Conservation (phyloP, 768 basidiomycete species). For the Termitomyces sp. region DNA sequence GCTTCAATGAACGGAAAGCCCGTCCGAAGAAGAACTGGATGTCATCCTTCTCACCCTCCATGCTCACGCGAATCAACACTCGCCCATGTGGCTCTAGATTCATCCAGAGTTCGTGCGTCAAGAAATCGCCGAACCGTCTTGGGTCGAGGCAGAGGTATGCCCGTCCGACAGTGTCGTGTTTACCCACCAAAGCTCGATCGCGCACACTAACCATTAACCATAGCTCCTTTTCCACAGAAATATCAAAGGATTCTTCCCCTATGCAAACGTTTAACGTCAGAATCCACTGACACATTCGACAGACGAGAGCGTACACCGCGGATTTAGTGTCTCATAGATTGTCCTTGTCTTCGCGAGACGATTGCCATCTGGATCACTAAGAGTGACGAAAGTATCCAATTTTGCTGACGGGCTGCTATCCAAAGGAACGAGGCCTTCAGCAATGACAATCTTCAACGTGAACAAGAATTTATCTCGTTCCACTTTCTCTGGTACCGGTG, state of each 20-base stretch:
- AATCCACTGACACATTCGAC: neutral
- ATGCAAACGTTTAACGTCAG: constrained; percentile 10
- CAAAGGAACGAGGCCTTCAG: constrained; percentile 79
- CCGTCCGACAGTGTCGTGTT: constrained; percentile 89
- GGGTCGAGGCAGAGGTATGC: constrained; percentile 93
- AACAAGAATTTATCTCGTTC: constrained; percentile 77
- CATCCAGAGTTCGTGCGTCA: constrained; percentile 91
- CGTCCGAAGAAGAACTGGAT: constrained; percentile 97
- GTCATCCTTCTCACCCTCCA: constrained; percentile 99
- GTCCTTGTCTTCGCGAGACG: constrained; percentile 93
- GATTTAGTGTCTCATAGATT: constrained; percentile 85
- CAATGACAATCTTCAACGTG: constrained; percentile 89
- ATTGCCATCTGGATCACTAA: constrained; percentile 89
- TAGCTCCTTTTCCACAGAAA: constrained; percentile 88
- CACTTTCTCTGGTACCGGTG: constrained; percentile 70
- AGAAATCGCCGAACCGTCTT: constrained; percentile 79
- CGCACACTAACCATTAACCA: constrained; percentile 97
- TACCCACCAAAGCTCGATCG: constrained; percentile 86
- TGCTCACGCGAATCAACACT: constrained; percentile 84
- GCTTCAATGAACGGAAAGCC: constrained; percentile 89
- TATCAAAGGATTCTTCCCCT: constrained; percentile 98
- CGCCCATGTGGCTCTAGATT: constrained; percentile 85
- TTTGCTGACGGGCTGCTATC: constrained; percentile 77
- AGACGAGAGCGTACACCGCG: constrained; percentile 67
- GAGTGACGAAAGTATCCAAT: constrained; percentile 89